Evolutionary conservation across 768 basidiomycete genomes (phyloP).

Genomic region (Trametes gibbosa): DNA sequence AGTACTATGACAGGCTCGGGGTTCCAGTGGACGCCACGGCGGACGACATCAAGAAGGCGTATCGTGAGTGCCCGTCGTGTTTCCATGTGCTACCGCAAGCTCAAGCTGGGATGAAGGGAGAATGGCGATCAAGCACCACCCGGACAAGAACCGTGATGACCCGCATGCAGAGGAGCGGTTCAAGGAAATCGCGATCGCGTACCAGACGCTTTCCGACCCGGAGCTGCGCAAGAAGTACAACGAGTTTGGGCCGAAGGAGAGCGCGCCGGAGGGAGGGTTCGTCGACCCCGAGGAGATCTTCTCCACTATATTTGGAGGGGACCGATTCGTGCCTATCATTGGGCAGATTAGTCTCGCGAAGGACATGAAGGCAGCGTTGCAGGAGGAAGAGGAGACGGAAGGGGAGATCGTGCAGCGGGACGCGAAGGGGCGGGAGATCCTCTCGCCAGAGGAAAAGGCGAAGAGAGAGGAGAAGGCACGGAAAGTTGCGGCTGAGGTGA

Average conservation of each 20-base stretch:
- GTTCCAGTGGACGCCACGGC: slow-evolving; percentile 70
- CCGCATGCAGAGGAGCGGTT: slow-evolving; percentile 84
- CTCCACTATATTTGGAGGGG: slow-evolving; percentile 86
- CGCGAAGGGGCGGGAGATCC: slow-evolving; percentile 43
- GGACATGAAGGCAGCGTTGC: slow-evolving; percentile 91
- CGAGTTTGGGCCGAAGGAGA: slow-evolving; percentile 85
- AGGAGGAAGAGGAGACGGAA: slow-evolving; percentile 58
- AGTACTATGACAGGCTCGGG: slow-evolving; percentile 87
- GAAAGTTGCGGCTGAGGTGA: slow-evolving; percentile 67
- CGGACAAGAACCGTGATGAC: slow-evolving; percentile 90
- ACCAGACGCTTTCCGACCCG: slow-evolving; percentile 81
- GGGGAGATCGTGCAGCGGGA: slow-evolving; percentile 45
- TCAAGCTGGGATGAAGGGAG: slow-evolving; percentile 45
- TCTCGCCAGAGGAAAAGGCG: slow-evolving; percentile 41
- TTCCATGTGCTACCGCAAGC: neutral
- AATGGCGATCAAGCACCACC: slow-evolving; percentile 87
- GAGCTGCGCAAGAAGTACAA: slow-evolving; percentile 81
- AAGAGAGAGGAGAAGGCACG: slow-evolving; percentile 65
- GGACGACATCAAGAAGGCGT: slow-evolving; percentile 90
- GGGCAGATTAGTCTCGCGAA: slow-evolving; percentile 83
- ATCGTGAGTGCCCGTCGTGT: slow-evolving; percentile 48
- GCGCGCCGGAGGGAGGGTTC: slow-evolving; percentile 77
- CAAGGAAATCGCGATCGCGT: slow-evolving; percentile 88
- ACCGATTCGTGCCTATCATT: slow-evolving; percentile 82
- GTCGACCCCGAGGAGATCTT: slow-evolving; percentile 76